Evolutionary conservation across 2,329 filamentous ascomycete genomes (phyloP), one percentile per base, ranked within the genome.

Genomic region (Geosmithia flava): DNA sequence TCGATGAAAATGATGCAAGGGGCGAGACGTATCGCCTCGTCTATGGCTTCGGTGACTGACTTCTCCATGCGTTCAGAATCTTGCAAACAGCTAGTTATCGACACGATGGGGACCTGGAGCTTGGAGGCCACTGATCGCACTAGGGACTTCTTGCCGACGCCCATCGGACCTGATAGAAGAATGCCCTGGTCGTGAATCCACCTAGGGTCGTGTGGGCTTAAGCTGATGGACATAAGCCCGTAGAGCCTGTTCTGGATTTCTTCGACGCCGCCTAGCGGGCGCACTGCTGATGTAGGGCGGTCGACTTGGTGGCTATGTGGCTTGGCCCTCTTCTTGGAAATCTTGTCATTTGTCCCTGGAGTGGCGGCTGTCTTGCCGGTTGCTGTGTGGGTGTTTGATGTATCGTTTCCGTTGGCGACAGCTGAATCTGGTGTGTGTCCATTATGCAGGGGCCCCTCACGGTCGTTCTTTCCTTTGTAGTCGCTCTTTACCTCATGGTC

Each of bases 1-100:
- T 95, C 89, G 49, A 97, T 85, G 58, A 96, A 94, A 4, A 98
- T 75, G 5, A 98, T 72, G 58, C 88, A 95, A 0, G 93, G 93
- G 0, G 91, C 90, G 39, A 90, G 75, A 48, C 80, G 77, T 61
- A 87, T 87, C 0, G 93, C 93, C 58, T 93, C 87, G 13, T 97
- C 90, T 1, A 70, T 53, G 2, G 65, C 66, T 20, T 71, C 68
- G 2, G 56, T 55, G 0, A 71, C 50, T 33, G 61, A 65, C 54
- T 61, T 68, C 37, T 64, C 64, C 49, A 68, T 53, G 27, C 65
- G 64, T 42, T 71, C 68, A 0, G 56, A 56, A n/a, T 68, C 65
- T 2, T 58, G 52, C 2, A 71, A 59, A 17, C 64, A 68, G 3
- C 54, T 55, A 0, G 55, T 58, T 1, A 69, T 54, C 1, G 82